Evolutionary conservation across 2,329 filamentous ascomycete species (phyloP), one percentile per base, ranked within the genome.

Genomic region (Phoma sp.): DNA sequence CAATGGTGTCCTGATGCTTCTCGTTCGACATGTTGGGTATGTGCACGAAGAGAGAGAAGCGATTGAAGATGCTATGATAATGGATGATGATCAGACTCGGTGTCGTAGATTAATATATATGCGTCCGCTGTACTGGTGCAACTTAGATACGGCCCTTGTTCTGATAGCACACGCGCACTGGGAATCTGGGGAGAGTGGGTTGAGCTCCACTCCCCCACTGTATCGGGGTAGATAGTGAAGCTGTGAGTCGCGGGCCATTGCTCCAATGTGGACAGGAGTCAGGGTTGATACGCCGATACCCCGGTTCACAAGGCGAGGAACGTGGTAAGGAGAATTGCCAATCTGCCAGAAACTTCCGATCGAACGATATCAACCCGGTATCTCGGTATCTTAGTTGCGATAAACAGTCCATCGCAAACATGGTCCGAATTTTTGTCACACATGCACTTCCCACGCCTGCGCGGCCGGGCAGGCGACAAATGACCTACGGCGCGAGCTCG

Each of bases 101-200:
- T 14, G 20, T 28, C 45, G 28, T 26, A 32, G 42, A 40, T 47
- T 18, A 12, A 37, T 46, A 47, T 55, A 60, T 58, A 54, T 56
- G n/a, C n/a, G 42, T 37, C 29, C n/a, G 17, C 36, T n/a, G 11
- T 15, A 7, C 2, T 20, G 39, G 36, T 45, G n/a, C n/a, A 36
- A 36, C 12, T 7, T 20, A 54, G 42, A 57, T 54, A 54, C 37
- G 20, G 28, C 28, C 34, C 59, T 49, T 42, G 57, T 46, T 30
- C 39, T 52, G 52, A 58, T 57, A 57, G 33, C 53, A 56, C 47
- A 42, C 40, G 42, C 34, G 37, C 36, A 54, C 50, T 66, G 50
- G 50, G 40, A 66, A 66, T 68, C 66, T 59, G 65, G 66, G 65
- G 66, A 57, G 42, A 49, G 55, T 53, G 56, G 56, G 47, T 37